A percentile compares a stretch with the other conserved stretches of the same genome.
These are phyloP conservation scores for Ogataea zsoltii DNA, from an alignment of 805 yeast genomes.

Conservation along the genomic window DNA sequence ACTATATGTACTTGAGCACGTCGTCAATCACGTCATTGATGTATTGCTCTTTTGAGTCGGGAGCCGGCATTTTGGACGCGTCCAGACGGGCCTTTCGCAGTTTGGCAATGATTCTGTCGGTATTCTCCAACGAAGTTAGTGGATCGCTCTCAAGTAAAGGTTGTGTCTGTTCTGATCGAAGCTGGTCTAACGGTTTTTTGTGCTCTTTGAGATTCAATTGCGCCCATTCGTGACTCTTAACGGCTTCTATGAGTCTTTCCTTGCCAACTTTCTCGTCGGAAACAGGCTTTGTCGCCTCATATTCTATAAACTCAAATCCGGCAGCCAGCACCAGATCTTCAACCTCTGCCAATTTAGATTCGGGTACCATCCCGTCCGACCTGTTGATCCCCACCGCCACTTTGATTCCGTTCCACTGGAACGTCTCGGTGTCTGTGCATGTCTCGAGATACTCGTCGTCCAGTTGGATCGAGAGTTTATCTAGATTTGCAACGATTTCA, in stretches of 20 bases:
- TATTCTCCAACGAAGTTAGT: slow-evolving; percentile 18
- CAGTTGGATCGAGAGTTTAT: slow-evolving; percentile 17
- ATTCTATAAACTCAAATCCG: slow-evolving; percentile 47
- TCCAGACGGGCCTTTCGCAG: slow-evolving; percentile 38
- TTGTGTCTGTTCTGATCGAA: neutral
- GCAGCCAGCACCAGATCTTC: slow-evolving; percentile 41
- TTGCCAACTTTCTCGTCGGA: slow-evolving; percentile 12
- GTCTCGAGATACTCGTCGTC: slow-evolving; percentile 27
- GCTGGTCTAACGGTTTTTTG: neutral
- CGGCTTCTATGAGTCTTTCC: slow-evolving; percentile 40
- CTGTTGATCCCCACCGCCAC: slow-evolving; percentile 36
- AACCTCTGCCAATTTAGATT: slow-evolving; percentile 25
- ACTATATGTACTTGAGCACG: slow-evolving; percentile 38
- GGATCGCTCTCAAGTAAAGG: slow-evolving; percentile 3
- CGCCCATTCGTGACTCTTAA: slow-evolving; percentile 48
- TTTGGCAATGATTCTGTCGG: slow-evolving; percentile 36
- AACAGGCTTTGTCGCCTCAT: slow-evolving; percentile 30
- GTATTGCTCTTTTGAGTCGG: slow-evolving; percentile 34
- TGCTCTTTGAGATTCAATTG: slow-evolving; percentile 18
- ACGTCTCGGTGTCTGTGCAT: slow-evolving; percentile 10
- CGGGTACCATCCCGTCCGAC: slow-evolving; percentile 1
- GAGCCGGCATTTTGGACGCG: slow-evolving; percentile 23
- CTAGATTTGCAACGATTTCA: slow-evolving; percentile 24
- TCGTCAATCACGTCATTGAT: slow-evolving; percentile 41
- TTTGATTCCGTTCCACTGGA: slow-evolving; percentile 38